Base-by-base conservation (phyloP, 805 yeast species). In the Yarrowia bubula region DNA sequence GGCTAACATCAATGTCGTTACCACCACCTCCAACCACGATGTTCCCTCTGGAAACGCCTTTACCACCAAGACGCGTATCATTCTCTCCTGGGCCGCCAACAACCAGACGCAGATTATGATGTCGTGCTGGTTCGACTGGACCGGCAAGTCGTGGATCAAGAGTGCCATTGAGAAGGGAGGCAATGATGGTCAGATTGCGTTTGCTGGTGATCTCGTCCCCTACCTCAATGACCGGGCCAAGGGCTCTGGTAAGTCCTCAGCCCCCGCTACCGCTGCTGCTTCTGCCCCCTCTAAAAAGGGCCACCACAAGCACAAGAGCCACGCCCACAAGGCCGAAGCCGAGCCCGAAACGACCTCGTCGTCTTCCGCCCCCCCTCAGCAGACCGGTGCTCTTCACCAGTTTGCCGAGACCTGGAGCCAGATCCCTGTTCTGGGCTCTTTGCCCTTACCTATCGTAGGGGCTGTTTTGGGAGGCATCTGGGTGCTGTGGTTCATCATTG, bases 1-100 rank as follows among this genome's bases (percentile, higher is more conserved):
- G 5, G 78, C 80, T 15, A 81, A 81, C 68, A 83, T 90, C 38
- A 81, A 85, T 66, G 85, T 91, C 1, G 76, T 85, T 1, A 84
- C 86, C 46, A 79, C 83, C 1, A 85, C 93, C 0, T 79, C 77
- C 44, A 92, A 99, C 0, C 99, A 99, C 0, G 95, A 91, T 72
- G 98, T 95, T 14, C 99, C 99, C 0, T 88, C 92, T 71, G 99
- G 99, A 4, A 82, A 82, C 47, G 82, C 89, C 0, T 95, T 95
- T 74, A 80, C 83, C 37, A 92, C 92, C 1, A 81, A 85, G 68
- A 90, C 97, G 0, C 80, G 89, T 67, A 89, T 86, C 70, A 78
- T 86, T 50, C 76, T 91, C 65, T 80, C 87, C 2, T 95, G 99
- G 98, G 91, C 81, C 0, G 79, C 78, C 8, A 75, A 80, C 33